Evolutionary conservation across 2,329 filamentous ascomycete genomes (phyloP).

Genomic region (Juglanconis oblonga): DNA sequence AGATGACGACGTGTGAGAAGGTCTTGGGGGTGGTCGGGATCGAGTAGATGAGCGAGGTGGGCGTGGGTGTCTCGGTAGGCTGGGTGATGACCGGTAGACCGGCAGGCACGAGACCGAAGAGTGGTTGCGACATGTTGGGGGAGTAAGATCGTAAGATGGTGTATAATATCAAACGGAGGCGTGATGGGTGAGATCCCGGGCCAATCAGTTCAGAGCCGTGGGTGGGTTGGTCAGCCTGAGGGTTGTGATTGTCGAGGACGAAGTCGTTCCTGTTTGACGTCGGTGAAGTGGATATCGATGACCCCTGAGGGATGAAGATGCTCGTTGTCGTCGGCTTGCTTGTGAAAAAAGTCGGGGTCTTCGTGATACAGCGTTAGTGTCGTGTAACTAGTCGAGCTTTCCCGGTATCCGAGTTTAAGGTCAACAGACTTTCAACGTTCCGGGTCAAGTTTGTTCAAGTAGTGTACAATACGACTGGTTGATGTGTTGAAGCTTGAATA

Average conservation of each 20-base stretch:
- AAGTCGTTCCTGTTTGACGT: neutral
- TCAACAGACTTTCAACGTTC: neutral
- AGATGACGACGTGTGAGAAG: constrained; percentile 83
- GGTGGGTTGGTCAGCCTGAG: no score
- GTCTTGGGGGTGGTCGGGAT: constrained; percentile 43
- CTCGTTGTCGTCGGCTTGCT: neutral
- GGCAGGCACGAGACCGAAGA: constrained; percentile 60
- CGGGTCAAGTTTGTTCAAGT: no score
- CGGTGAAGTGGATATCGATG: neutral
- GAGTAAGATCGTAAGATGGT: neutral
- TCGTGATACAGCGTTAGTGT: neutral
- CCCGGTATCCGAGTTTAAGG: neutral
- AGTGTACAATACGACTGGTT: no score
- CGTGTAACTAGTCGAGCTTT: neutral
- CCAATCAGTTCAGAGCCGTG: no score
- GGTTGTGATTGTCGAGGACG: no score
- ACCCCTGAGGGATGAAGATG: neutral
- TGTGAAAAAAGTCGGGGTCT: neutral
- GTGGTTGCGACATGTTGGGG: constrained; percentile 39
- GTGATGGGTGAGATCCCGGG: neutral
- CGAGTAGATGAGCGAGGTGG: constrained; percentile 55
- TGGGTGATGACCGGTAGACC: constrained; percentile 55
- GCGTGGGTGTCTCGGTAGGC: constrained; percentile 51
- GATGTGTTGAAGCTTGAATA: no score
- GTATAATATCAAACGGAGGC: neutral